These are phyloP conservation scores for Apiospora pterosperma DNA, from an alignment of 2,329 filamentous ascomycete genomes.

Conservation along the genomic window DNA sequence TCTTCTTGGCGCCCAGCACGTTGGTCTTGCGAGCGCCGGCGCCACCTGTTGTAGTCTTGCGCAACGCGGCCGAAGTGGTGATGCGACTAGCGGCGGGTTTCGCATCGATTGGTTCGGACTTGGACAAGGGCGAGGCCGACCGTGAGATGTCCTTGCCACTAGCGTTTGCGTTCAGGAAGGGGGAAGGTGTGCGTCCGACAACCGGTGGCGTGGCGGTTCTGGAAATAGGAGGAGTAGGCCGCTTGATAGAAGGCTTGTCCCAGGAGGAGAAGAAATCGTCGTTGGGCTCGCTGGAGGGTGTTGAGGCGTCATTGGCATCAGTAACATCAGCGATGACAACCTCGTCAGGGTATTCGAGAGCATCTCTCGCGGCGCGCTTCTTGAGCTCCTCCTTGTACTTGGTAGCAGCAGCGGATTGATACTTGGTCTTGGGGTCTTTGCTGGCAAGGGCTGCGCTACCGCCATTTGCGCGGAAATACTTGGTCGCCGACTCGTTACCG, in stretches of 20 bases:
- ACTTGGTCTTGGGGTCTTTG: constrained; percentile 97
- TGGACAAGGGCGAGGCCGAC: constrained; percentile 77
- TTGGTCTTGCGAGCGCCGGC: constrained; percentile 74
- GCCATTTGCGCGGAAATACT: constrained; percentile 96
- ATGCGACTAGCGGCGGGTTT: constrained; percentile 66
- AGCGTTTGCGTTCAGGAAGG: constrained; percentile 77
- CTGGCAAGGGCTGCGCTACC: constrained; percentile 90
- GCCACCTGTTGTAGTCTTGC: constrained; percentile 62
- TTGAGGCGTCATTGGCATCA: constrained; percentile 62
- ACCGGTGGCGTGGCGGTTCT: constrained; percentile 83
- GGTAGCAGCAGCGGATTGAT: constrained; percentile 84
- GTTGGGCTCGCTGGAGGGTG: constrained; percentile 75
- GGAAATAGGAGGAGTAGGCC: constrained; percentile 88
- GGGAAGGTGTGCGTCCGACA: constrained; percentile 78
- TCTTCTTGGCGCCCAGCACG: constrained; percentile 83
- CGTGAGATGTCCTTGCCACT: constrained; percentile 71
- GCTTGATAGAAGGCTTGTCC: constrained; percentile 97
- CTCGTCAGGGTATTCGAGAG: constrained; percentile 82
- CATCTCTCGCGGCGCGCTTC: constrained; percentile 77
- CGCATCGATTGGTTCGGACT: constrained; percentile 53
- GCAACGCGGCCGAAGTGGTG: constrained; percentile 75
- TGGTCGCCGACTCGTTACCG: constrained; percentile 95
- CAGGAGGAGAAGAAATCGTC: constrained; percentile 99
- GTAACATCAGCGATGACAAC: constrained; percentile 77
- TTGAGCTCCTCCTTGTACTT: constrained; percentile 99